These are phyloP conservation scores for Suillus discolor DNA, from an alignment of 768 basidiomycete species.

Conservation along the genomic window DNA sequence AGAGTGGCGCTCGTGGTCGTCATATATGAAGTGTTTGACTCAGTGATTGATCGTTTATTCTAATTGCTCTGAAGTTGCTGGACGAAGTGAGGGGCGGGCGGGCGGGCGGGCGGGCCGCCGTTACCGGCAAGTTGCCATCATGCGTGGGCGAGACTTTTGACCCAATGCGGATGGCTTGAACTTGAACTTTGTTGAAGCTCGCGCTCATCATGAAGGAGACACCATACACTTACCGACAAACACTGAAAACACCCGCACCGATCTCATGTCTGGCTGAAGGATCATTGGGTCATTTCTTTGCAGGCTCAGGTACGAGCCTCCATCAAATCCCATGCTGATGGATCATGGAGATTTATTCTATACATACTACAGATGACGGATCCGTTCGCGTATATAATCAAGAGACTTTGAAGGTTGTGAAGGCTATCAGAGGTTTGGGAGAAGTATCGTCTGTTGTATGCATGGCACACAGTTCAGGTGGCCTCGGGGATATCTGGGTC, in stretches of 20 bases:
- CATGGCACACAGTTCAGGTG: conserved; percentile 40
- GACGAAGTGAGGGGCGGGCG: too few relatives aligned
- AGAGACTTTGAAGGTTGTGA: conserved; percentile 59
- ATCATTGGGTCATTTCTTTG: conserved; percentile 51
- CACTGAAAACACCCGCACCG: conserved; percentile 47
- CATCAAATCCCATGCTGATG: neutral
- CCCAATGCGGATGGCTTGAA: too few relatives aligned
- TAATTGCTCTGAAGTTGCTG: too few relatives aligned
- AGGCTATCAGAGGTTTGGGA: conserved; percentile 59
- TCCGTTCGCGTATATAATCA: conserved; percentile 66
- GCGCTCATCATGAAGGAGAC: conserved; percentile 9
- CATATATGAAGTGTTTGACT: neutral
- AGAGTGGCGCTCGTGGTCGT: conserved; percentile 27
- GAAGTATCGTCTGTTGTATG: conserved; percentile 69
- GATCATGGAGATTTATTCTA: conserved; percentile 7
- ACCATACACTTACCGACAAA: conserved; percentile 18
- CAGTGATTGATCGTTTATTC: neutral
- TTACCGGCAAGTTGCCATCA: too few relatives aligned
- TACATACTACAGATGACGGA: conserved; percentile 55
- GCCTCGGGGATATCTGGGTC: conserved; percentile 60
- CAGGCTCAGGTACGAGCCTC: conserved; percentile 57
- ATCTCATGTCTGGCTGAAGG: conserved; percentile 58
- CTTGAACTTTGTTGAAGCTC: neutral
- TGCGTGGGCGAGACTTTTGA: too few relatives aligned
- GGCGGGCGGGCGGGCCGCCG: too few relatives aligned